These are phyloP conservation scores for Parmelia sp. DNA, from an alignment of 495 filamentous ascomycete genomes.

Conservation along the genomic window DNA sequence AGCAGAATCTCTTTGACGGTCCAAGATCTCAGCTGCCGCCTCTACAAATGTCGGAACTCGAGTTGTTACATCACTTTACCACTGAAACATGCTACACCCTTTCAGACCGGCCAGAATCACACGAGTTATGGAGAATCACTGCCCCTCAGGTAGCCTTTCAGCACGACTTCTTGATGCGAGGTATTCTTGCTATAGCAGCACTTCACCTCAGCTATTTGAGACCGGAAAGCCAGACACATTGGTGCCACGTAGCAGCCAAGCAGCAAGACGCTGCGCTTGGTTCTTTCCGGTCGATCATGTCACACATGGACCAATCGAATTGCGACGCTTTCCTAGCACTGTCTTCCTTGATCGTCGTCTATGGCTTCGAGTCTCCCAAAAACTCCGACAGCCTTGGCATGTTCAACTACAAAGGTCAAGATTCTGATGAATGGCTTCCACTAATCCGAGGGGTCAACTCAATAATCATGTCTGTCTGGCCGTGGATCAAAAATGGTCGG, in stretches of 20 bases:
- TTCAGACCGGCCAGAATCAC: slow-evolving; percentile 25
- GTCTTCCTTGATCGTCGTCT: slow-evolving; percentile 41
- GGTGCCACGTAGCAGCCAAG: slow-evolving; percentile 34
- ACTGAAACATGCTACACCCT: slow-evolving; percentile 34
- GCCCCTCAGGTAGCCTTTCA: slow-evolving; percentile 39
- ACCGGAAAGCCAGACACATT: slow-evolving; percentile 27
- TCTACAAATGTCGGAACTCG: slow-evolving; percentile 30
- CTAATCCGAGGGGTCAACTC: slow-evolving; percentile 38
- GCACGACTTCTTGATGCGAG: slow-evolving; percentile 42
- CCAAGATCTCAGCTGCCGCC: slow-evolving; percentile 30
- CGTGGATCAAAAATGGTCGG: slow-evolving; percentile 33
- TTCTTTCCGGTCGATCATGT: slow-evolving; percentile 33
- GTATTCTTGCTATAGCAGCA: slow-evolving; percentile 40
- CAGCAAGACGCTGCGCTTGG: slow-evolving; percentile 38
- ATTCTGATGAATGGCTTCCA: slow-evolving; percentile 40
- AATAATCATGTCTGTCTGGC: slow-evolving; percentile 31
- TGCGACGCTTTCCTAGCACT: slow-evolving; percentile 44
- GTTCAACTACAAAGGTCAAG: slow-evolving; percentile 32
- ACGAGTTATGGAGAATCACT: slow-evolving; percentile 36
- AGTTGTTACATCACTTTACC: slow-evolving; percentile 38
- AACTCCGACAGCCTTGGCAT: slow-evolving; percentile 34
- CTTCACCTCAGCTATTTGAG: slow-evolving; percentile 39
- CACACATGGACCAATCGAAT: slow-evolving; percentile 33
- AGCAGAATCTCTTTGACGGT: slow-evolving; percentile 17
- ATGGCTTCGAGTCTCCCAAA: slow-evolving; percentile 39